Evolutionary conservation across 352 stramenopile species (phyloP), one percentile per base, ranked within the genome.

Genomic region (Globisporangium alternatum): DNA sequence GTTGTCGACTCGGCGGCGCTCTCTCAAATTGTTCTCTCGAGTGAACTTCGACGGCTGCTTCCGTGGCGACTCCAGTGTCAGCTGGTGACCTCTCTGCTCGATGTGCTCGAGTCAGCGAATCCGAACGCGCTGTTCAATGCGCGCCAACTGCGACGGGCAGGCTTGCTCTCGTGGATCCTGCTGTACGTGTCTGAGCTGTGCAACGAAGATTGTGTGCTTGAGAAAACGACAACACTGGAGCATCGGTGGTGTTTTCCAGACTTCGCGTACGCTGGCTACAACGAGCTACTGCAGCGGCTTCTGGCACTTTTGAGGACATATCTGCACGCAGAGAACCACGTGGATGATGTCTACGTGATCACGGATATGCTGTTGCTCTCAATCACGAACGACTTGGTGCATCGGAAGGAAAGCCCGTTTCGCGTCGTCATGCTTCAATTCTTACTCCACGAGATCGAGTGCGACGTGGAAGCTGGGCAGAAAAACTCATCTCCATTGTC

Each of bases 71-170:
- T 86, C 6, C 81, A 92, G 59, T 75, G 83, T 13, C 75, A 86
- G 25, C 54, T 94, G 1, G 61, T 94, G 21, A 37, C 64, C 8
- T 65, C 78, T 6, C 70, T 94, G 5, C 70, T 78, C 44, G 64
- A 75, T n/a, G 66, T 81, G 3, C 55, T 94, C 7, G 69, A 79
- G 12, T 21, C 60, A 0, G 62, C 66, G 6, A 94, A 94, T 56
- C 78, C 81, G 2, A 94, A 94, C 37, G 72, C 83, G 10, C 64
- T 94, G 13, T 94, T 94, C 58, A 94, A 94, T 57, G 81, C 75
- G 1, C 76, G 85, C 2, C 85, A 92, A 51, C 37, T 94, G 39
- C 80, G 85, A 15, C 73, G 84, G 51, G 65, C 74, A 4, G 70
- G 72, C 1, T 51, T 94, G 2, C 22, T 90, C 1, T 66, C 64